Percentiles rank a stretch among this genome's conserved stretches.
phyloP scores from a whole-genome alignment of 805 yeast genomes.

The Lipomyces starkeyi region DNA sequence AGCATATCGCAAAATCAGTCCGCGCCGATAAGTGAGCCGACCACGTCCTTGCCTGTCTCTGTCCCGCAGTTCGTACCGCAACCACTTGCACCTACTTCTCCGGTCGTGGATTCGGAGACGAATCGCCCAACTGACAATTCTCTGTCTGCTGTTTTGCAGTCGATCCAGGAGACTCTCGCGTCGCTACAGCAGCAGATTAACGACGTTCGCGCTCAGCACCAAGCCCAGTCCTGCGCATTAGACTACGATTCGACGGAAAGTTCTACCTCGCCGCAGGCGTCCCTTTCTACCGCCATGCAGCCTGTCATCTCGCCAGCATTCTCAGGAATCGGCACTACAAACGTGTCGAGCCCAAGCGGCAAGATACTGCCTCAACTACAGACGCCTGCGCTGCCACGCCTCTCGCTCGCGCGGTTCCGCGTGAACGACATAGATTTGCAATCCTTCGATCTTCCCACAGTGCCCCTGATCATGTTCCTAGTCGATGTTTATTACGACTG shows the following conservation, averaged over 20 bases:
- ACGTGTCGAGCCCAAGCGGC: not conserved
- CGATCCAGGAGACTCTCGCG: slow-evolving; percentile 22
- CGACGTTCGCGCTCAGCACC: slow-evolving; percentile 12
- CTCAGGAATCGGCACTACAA: not conserved
- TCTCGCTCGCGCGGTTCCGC: not conserved
- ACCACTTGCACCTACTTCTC: not conserved
- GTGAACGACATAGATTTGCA: slow-evolving; percentile 17
- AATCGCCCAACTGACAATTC: not conserved
- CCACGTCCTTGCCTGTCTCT: not conserved
- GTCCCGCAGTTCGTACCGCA: not conserved
- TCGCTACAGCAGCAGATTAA: slow-evolving; percentile 33
- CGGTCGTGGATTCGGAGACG: not conserved
- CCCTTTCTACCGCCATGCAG: not conserved
- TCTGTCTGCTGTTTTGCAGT: slow-evolving; percentile 8
- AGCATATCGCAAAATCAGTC: not conserved
- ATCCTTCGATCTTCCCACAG: slow-evolving; percentile 24
- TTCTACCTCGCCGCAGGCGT: not conserved
- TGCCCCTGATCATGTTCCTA: slow-evolving; percentile 20
- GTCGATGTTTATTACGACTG: slow-evolving; percentile 32
- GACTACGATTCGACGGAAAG: not conserved
- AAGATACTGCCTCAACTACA: not conserved
- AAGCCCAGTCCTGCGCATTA: not conserved
- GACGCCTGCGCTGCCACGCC: not conserved
- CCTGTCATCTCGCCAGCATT: not conserved
- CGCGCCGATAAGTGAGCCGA: not conserved